Evolutionary conservation across 345 rosid species (phyloP).

Genomic region (Populus euphratica): DNA sequence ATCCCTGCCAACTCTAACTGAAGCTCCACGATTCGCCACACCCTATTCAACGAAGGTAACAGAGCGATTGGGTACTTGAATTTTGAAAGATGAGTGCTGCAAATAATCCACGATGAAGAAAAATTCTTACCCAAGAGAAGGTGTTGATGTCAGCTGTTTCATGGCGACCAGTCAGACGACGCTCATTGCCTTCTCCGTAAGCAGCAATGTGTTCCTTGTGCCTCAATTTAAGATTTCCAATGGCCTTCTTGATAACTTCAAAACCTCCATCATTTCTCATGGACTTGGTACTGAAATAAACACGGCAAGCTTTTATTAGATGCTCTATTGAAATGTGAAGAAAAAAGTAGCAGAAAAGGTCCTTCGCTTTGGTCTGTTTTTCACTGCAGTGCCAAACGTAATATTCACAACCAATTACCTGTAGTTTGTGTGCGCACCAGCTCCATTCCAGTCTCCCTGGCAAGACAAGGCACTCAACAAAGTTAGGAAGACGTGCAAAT

Average conservation of each 20-base stretch:
- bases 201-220: conserved; percentile 23
- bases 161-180: conserved; percentile 21
- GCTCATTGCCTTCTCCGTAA: conserved; percentile 26
- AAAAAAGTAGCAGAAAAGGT: too few species aligned
- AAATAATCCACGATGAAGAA: not conserved
- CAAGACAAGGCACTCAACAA: not conserved
- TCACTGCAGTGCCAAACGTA: too few species aligned
- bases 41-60: conserved; percentile 4
- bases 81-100: not conserved
- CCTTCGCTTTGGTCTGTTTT: too few species aligned
- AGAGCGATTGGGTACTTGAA: not conserved
- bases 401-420: conserved; percentile 2
- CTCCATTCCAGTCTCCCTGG: conserved; percentile 31
- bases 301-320: not conserved
- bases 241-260: conserved; percentile 20
- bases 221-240: conserved; percentile 10
- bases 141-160: conserved; percentile 26
- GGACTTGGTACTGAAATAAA: conserved; percentile 21
- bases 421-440: conserved; percentile 27
- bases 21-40: conserved; percentile 21
- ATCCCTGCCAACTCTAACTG: conserved; percentile 17
- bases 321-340: not conserved
- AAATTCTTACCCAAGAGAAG: conserved; percentile 15
- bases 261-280: conserved; percentile 21
- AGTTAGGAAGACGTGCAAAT: not conserved